A percentile compares a stretch with the other conserved stretches of the same genome.
These are phyloP conservation scores for Trichocladium antarcticum DNA, from an alignment of 495 filamentous ascomycete genomes.

Conservation along the genomic window DNA sequence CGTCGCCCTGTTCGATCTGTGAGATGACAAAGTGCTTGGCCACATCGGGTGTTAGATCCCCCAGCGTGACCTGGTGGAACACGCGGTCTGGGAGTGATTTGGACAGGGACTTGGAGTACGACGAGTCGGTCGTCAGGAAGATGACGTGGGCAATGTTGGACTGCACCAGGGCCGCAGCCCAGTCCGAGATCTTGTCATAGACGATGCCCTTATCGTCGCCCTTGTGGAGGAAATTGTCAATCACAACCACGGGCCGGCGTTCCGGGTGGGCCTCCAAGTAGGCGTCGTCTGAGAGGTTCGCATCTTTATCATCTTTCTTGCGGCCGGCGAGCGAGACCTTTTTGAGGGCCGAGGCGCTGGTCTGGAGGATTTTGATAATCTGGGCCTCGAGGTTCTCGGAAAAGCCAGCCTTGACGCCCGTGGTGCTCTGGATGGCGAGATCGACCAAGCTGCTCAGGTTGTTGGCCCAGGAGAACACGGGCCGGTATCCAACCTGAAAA, in stretches of 20 bases:
- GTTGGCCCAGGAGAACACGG: conserved; percentile 94
- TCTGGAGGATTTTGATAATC: conserved; percentile 83
- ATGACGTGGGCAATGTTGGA: conserved; percentile 93
- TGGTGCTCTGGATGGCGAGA: conserved; percentile 83
- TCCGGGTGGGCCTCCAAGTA: conserved; percentile 90
- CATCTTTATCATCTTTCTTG: conserved; percentile 61
- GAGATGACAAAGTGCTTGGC: conserved; percentile 84
- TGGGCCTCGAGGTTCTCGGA: conserved; percentile 90
- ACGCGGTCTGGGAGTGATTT: conserved; percentile 85
- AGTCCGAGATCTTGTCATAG: conserved; percentile 84
- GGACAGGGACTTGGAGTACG: conserved; percentile 77
- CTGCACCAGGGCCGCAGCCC: conserved; percentile 77
- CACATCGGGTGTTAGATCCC: conserved; percentile 73
- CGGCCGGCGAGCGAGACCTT: conserved; percentile 58
- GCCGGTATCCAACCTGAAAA: conserved; percentile 76
- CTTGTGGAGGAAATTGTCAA: conserved; percentile 90
- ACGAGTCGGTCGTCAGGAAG: conserved; percentile 87
- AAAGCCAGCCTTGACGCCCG: conserved; percentile 89
- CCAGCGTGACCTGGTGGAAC: conserved; percentile 72
- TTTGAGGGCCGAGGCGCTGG: conserved; percentile 69
- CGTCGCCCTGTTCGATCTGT: conserved; percentile 47
- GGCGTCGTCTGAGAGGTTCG: conserved; percentile 65
- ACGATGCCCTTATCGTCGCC: conserved; percentile 59
- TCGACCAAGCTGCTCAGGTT: conserved; percentile 85
- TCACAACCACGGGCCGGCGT: conserved; percentile 69